phyloP scores from a whole-genome alignment of 129 eudicot species.

The Heracleum sosnowskyi region DNA sequence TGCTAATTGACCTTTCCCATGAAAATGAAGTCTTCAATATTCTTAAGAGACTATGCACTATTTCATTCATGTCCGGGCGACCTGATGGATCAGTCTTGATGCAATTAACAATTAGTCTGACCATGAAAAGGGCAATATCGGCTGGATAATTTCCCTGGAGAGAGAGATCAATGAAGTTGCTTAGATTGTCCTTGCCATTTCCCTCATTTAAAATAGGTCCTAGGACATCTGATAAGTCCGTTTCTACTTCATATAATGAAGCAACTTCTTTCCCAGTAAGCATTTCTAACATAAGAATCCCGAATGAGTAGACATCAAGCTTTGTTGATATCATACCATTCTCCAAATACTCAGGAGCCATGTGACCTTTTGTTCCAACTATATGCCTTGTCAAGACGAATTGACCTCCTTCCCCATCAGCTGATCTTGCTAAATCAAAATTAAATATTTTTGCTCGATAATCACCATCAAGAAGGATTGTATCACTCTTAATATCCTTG shows the following conservation, averaged over 20 bases:
- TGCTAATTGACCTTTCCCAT: slow-evolving; percentile 27
- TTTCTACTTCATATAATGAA: slow-evolving; percentile 30
- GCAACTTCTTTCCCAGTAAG: slow-evolving; percentile 61
- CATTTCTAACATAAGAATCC: slow-evolving; percentile 73
- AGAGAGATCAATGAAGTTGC: slow-evolving; percentile 46
- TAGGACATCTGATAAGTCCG: slow-evolving; percentile 42
- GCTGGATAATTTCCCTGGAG: slow-evolving; percentile 49
- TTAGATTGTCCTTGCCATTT: slow-evolving; percentile 27
- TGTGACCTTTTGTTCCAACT: slow-evolving; percentile 85
- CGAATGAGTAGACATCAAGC: slow-evolving; percentile 91
- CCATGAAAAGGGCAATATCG: slow-evolving; percentile 37
- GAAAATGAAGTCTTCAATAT: slow-evolving; percentile 38
- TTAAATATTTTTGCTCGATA: slow-evolving; percentile 74
- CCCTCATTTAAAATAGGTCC: slow-evolving; percentile 33
- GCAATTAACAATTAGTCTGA: slow-evolving; percentile 47
- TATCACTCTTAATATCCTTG: slow-evolving; percentile 66
- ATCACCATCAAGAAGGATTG: slow-evolving; percentile 62
- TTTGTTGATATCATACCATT: slow-evolving; percentile 74
- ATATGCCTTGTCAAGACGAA: slow-evolving; percentile 81
- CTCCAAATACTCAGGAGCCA: slow-evolving; percentile 95
- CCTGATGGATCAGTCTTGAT: slow-evolving; percentile 55
- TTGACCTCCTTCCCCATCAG: slow-evolving; percentile 63
- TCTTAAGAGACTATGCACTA: slow-evolving; percentile 54
- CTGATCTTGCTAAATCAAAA: slow-evolving; percentile 65
- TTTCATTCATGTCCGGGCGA: slow-evolving; percentile 71